Evolutionary conservation across 208 protist species (phyloP).

Genomic region (Angomonas deanei): DNA sequence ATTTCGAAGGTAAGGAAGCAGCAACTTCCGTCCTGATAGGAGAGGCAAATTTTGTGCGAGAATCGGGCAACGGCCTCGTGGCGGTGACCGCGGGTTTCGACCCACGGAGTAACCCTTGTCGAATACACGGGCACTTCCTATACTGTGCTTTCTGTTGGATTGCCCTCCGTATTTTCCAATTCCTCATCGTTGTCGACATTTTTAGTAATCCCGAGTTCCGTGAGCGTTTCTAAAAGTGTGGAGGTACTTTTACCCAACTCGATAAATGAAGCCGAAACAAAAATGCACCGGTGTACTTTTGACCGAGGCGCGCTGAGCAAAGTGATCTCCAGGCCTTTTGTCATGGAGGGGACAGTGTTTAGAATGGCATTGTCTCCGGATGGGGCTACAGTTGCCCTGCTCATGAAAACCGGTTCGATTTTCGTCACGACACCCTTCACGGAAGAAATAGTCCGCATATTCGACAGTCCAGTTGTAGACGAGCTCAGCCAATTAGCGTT

Average conservation of each 20-base stretch:
- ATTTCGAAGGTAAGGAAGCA: slow-evolving; percentile 30
- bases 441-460: slow-evolving; percentile 29
- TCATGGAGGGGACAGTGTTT: neutral
- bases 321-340: neutral
- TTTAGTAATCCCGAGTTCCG: neutral
- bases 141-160: neutral
- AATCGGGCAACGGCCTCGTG: slow-evolving; percentile 46
- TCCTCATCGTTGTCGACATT: neutral
- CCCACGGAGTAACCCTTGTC: neutral
- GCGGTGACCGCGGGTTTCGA: slow-evolving; percentile 9
- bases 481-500: slow-evolving; percentile 20
- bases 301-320: neutral
- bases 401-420: slow-evolving; percentile 21
- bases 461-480: neutral
- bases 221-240: neutral
- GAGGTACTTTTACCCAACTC: slow-evolving; percentile 2
- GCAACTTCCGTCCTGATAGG: slow-evolving; percentile 25
- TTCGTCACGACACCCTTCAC: slow-evolving; percentile 50
- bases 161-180: neutral
- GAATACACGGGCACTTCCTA: slow-evolving; percentile 4
- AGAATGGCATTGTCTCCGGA: neutral
- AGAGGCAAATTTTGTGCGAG: slow-evolving; percentile 21
- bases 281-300: neutral
- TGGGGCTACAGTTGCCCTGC: neutral
- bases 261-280: neutral